Evolutionary conservation across 2,329 filamentous ascomycete genomes (phyloP).

Genomic region (Didymella glomerata): DNA sequence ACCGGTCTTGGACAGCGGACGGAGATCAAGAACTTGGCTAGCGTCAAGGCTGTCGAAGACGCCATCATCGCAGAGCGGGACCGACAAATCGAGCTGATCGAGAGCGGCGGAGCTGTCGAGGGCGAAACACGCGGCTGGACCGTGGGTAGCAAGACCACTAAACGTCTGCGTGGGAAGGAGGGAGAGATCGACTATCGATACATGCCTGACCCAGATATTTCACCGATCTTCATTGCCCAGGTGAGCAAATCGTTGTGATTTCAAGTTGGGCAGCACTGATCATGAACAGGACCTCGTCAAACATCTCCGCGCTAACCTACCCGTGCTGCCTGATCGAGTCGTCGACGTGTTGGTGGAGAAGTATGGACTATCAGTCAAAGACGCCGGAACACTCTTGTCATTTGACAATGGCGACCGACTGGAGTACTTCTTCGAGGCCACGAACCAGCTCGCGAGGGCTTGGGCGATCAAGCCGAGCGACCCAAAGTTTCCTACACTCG

Average conservation of each 20-base stretch:
- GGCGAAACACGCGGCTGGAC: slow-evolving; percentile 96
- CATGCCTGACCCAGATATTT: slow-evolving; percentile 95
- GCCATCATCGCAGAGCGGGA: slow-evolving; percentile 91
- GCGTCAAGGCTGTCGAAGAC: slow-evolving; percentile 93
- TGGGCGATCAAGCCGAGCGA: slow-evolving; percentile 37
- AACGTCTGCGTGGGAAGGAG: slow-evolving; percentile 86
- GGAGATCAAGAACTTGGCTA: slow-evolving; percentile 97
- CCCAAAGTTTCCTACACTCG: slow-evolving; percentile 27
- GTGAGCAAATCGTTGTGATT: slow-evolving; percentile 30
- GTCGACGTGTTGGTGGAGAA: slow-evolving; percentile 66
- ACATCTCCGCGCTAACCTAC: slow-evolving; percentile 69
- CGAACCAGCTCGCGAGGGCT: slow-evolving; percentile 46
- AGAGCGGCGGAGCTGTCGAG: slow-evolving; percentile 75
- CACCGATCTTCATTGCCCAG: slow-evolving; percentile 76
- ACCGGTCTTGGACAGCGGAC: slow-evolving; percentile 81
- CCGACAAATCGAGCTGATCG: slow-evolving; percentile 82
- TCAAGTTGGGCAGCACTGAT: slow-evolving; percentile 14
- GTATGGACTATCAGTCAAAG: slow-evolving; percentile 80
- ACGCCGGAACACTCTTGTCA: slow-evolving; percentile 80
- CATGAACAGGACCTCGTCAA: slow-evolving; percentile 66
- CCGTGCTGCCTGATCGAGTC: slow-evolving; percentile 75
- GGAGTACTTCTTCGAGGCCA: slow-evolving; percentile 80
- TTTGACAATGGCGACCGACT: slow-evolving; percentile 81
- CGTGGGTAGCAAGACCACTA: slow-evolving; percentile 82
- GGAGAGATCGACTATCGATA: slow-evolving; percentile 98